These are phyloP conservation scores for Chenopodium berlandieri DNA, from an alignment of 148 eudicot species.

Conservation along the genomic window DNA sequence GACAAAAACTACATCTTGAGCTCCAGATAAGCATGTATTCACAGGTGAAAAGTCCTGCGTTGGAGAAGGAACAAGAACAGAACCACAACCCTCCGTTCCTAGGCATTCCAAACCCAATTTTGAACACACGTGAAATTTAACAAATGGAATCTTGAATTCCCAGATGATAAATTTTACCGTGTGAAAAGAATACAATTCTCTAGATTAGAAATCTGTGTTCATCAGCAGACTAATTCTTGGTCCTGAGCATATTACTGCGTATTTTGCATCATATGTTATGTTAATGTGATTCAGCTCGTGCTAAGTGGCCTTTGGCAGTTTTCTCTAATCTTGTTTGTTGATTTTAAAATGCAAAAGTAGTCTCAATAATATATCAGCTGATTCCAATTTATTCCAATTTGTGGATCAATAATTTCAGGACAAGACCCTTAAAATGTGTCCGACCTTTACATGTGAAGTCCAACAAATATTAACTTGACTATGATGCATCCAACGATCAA, in stretches of 20 bases:
- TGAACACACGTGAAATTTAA: neutral
- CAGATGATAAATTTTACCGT: neutral
- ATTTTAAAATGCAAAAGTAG: neutral
- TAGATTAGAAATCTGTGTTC: neutral
- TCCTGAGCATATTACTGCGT: neutral
- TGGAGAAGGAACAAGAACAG: neutral
- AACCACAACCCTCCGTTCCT: neutral
- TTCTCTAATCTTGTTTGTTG: neutral
- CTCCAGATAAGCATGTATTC: no score
- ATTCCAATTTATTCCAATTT: neutral
- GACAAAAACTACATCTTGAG: neutral
- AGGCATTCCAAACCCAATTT: neutral
- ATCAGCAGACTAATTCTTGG: neutral
- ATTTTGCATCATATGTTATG: neutral
- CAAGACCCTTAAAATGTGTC: neutral
- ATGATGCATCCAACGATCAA: neutral
- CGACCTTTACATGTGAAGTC: neutral
- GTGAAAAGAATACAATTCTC: neutral
- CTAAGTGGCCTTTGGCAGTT: no score
- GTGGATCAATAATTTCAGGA: neutral
- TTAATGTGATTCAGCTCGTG: no score
- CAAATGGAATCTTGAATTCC: neutral
- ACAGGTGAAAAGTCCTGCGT: neutral
- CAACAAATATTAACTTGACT: neutral
- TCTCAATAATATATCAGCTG: neutral